Evolutionary conservation across 345 rosid genomes (phyloP).

Genomic region (Noccaea caerulescens): DNA sequence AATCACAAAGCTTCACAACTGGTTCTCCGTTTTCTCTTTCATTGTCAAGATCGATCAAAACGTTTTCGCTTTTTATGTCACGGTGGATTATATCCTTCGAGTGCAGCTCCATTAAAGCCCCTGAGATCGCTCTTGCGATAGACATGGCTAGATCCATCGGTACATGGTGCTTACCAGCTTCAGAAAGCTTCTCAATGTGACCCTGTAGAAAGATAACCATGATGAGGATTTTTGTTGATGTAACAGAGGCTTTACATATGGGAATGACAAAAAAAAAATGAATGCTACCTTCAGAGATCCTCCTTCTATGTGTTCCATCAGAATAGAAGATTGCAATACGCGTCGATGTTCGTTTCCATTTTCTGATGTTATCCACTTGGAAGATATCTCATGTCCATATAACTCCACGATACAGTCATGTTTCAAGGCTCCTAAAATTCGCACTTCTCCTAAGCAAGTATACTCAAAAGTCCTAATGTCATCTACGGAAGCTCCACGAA

Average conservation of each 20-base stretch:
- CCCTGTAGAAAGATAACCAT: conserved; percentile 48
- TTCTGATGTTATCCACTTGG: conserved; percentile 64
- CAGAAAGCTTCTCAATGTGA: conserved; percentile 67
- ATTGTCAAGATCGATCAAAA: conserved; percentile 75
- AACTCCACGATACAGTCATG: conserved; percentile 89
- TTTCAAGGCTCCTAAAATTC: conserved; percentile 72
- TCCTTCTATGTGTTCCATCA: conserved; percentile 81
- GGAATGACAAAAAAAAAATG: conserved; percentile 8
- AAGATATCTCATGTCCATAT: conserved; percentile 85
- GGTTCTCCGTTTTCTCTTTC: conserved; percentile 63
- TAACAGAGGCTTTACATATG: not conserved
- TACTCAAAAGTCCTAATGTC: conserved; percentile 77
- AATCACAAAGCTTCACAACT: conserved; percentile 87
- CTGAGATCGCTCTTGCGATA: conserved; percentile 77
- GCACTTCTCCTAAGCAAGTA: conserved; percentile 84
- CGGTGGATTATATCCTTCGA: conserved; percentile 91
- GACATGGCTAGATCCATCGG: conserved; percentile 66
- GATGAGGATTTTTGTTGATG: conserved; percentile 6
- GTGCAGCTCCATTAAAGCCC: conserved; percentile 81
- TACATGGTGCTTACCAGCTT: conserved; percentile 67
- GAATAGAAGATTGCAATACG: conserved; percentile 68
- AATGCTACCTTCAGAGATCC: conserved; percentile 78
- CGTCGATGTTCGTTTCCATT: conserved; percentile 63
- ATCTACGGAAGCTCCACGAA: conserved; percentile 55
- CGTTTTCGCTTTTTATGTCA: conserved; percentile 91